Conservation (phyloP, 2,329 filamentous ascomycete species). For the Sclerotinia sclerotiorum region DNA sequence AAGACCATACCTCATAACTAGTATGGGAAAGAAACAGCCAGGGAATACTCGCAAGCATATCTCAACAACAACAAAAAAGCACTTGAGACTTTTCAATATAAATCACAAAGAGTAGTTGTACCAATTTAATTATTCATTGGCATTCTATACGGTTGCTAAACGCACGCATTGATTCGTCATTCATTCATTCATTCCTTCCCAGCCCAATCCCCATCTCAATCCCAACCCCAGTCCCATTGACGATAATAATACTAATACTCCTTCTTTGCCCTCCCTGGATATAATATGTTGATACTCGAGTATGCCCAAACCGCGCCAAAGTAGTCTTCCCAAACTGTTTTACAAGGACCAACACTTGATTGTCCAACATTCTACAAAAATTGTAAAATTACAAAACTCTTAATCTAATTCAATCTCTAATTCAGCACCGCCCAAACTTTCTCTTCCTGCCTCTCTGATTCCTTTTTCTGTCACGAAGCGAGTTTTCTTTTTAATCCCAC, state of each 20-base stretch:
- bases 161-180: conserved; percentile 7
- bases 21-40: no score
- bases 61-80: not conserved
- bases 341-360: not conserved
- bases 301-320: conserved; percentile 9
- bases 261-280: conserved; percentile 6
- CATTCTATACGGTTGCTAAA: not conserved
- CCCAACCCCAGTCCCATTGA: not conserved
- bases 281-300: conserved; percentile 14
- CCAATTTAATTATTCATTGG: not conserved
- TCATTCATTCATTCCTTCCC: not conserved
- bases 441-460: conserved; percentile 73
- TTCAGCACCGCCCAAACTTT: conserved; percentile 61
- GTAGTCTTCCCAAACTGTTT: not conserved
- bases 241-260: not conserved
- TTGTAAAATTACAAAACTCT: not conserved
- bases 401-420: conserved; percentile 20
- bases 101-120: not conserved
- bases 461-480: conserved; percentile 77
- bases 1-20: not conserved
- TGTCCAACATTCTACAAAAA: not conserved
- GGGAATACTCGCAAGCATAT: not conserved
- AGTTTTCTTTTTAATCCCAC: conserved; percentile 64
- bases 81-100: not conserved
- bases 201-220: not conserved